Percentiles rank a stretch among this genome's conserved stretches.
These are phyloP conservation scores for Rhizodiscina lignyota DNA, from an alignment of 495 filamentous ascomycete species.

Conservation along the genomic window DNA sequence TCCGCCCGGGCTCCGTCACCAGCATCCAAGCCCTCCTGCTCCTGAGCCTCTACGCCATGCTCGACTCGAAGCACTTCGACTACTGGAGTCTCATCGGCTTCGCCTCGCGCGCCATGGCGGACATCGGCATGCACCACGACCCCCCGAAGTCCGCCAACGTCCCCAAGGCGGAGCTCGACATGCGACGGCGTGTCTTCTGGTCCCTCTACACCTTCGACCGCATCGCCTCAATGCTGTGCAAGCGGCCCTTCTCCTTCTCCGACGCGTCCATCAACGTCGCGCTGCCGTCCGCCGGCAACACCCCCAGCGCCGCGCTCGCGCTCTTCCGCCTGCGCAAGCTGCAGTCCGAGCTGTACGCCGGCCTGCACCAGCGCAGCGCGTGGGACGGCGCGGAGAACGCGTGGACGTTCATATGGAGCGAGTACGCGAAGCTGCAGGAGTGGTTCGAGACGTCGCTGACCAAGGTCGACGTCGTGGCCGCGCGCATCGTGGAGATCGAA, in stretches of 20 bases:
- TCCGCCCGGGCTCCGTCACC: constrained; percentile 63
- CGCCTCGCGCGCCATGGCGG: constrained; percentile 66
- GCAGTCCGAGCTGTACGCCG: background rate
- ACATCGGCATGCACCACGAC: constrained; percentile 82
- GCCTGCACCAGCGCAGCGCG: background rate
- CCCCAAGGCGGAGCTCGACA: constrained; percentile 47
- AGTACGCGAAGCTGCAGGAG: constrained; percentile 6
- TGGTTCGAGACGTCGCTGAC: constrained; percentile 11
- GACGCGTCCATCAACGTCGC: constrained; percentile 69
- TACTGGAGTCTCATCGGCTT: constrained; percentile 83
- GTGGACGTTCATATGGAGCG: background rate
- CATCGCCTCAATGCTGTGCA: constrained; percentile 62
- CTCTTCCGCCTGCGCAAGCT: background rate
- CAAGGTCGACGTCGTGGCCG: constrained; percentile 3
- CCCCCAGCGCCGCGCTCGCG: background rate
- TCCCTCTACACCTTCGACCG: constrained; percentile 77
- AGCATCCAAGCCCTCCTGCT: constrained; percentile 76
- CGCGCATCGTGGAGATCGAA: constrained; percentile 54
- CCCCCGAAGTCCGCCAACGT: constrained; percentile 46
- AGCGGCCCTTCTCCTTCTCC: constrained; percentile 74
- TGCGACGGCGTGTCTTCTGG: constrained; percentile 66
- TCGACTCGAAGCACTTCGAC: constrained; percentile 78
- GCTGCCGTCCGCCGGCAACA: constrained; percentile 7
- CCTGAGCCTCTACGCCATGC: constrained; percentile 71
- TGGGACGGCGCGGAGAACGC: background rate